These are phyloP conservation scores for Puccinia novopanici DNA, from an alignment of 1,284 basidiomycete genomes.

Conservation along the genomic window DNA sequence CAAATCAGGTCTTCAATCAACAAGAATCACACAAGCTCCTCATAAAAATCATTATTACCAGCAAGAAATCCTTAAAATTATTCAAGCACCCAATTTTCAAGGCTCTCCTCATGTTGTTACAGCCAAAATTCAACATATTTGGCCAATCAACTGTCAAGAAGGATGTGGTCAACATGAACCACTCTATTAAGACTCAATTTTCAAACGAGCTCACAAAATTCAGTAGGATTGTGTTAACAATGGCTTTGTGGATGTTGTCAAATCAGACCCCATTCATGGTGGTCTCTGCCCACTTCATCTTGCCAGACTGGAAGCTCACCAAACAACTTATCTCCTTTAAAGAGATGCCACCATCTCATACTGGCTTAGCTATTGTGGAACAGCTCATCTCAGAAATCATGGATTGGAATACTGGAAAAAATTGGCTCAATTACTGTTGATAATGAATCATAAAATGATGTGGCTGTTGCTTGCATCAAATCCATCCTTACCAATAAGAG, in stretches of 20 bases:
- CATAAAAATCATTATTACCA: not conserved
- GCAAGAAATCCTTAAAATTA: not conserved
- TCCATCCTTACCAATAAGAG: too few species aligned
- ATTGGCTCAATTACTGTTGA: not conserved
- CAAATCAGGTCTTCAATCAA: not conserved
- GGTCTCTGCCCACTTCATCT: not conserved
- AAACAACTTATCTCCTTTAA: not conserved
- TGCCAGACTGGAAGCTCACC: not conserved
- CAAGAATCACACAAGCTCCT: not conserved
- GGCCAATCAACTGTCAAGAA: not conserved
- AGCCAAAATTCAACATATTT: not conserved
- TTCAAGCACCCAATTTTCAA: too few species aligned
- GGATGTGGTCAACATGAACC: not conserved
- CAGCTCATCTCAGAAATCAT: not conserved
- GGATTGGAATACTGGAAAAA: not conserved
- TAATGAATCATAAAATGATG: not conserved
- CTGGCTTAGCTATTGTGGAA: not conserved
- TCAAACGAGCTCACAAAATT: not conserved
- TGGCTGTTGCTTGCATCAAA: too few species aligned
- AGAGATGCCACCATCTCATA: not conserved
- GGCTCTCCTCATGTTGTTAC: too few species aligned
- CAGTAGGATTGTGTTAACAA: not conserved
- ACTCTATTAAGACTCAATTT: not conserved
- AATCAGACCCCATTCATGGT: not conserved
- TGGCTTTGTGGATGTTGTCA: not conserved